Evolutionary conservation across 257 asterid species (phyloP), one percentile per base, ranked within the genome.

Genomic region (Rubia yunnanensis): DNA sequence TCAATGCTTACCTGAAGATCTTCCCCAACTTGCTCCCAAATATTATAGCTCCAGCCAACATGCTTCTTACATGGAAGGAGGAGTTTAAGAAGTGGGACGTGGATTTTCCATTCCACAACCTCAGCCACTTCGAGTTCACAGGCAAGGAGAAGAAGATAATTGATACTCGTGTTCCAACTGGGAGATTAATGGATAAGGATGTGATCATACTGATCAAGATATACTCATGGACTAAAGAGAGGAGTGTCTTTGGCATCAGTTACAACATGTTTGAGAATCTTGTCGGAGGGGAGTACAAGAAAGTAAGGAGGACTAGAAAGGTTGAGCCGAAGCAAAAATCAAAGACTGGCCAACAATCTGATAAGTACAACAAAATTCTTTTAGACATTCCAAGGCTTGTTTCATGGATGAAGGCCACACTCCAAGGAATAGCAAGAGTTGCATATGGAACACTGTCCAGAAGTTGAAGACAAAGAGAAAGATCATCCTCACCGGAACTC

Each of bases 361-460:
- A 67, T 7, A 53, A 68, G 18, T 10, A 79, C 31, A 71, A 77
- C 65, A 65, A 68, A 27, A 79, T 84, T 52, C 82, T 84, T 20
- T 67, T 83, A 4, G 83, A 83, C 24, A 71, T 59, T 74, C 89
- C 95, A 10, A 77, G 86, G 18, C 32, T 81, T 39, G 87, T 85
- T 61, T 87, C 59, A 76, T 87, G 13, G 92, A 87, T 24, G 92
- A 87, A 67, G 95, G 95, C 4, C 95, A 87, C 69, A 84, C 81
- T 20, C 85, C 91, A 26, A 81, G 95, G 5, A 87, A 77, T 22
- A 46, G 64, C 14, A 64, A 60, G 34, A 84, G 86, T 50, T 76
- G 70, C 64, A 79, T 84, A 17, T 84, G 89, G 91, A 84, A 81
- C 11, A 80, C 72, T 10, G 72, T 85, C 20, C 64, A 38, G 8